A percentile compares a stretch with the other conserved stretches of the same genome.
phyloP scores from a whole-genome alignment of 2,329 filamentous ascomycete genomes.

The Dactylellina parvicollis region DNA sequence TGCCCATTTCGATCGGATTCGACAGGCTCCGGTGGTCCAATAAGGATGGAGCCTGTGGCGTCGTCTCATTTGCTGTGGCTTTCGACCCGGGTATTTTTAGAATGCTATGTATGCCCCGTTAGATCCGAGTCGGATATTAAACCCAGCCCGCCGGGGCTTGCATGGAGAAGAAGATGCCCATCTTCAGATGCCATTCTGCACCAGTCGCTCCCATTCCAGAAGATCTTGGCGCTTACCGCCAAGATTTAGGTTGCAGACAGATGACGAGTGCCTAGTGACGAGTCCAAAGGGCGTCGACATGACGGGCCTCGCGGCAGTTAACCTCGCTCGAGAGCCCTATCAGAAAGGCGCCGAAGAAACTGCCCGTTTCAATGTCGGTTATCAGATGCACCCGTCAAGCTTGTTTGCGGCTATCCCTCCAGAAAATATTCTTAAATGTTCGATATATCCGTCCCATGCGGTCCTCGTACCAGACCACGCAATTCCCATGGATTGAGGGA shows the following conservation, averaged over 20 bases:
- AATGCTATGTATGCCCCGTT: constrained; percentile 19
- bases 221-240: constrained; percentile 52
- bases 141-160: constrained; percentile 17
- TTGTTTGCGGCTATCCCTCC: constrained; percentile 26
- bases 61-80: constrained; percentile 6
- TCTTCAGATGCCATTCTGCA: neutral
- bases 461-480: constrained; percentile 26
- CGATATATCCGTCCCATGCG: constrained; percentile 1
- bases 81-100: constrained; percentile 37
- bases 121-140: constrained; percentile 52
- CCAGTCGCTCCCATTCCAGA: constrained; percentile 41
- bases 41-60: constrained; percentile 37
- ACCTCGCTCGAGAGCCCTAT: constrained; percentile 10
- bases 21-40: constrained; percentile 30
- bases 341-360: constrained; percentile 20
- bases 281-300: constrained; percentile 42
- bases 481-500: constrained; percentile 35
- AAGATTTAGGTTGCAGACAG: constrained; percentile 51
- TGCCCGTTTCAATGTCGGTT: constrained; percentile 33
- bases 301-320: constrained; percentile 30
- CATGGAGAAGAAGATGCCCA: neutral
- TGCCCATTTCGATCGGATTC: constrained; percentile 49
- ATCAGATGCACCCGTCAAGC: constrained; percentile 33
- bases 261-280: constrained; percentile 53
- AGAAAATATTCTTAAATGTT: neutral